Conservation (phyloP, 192 early-diverging fungal species). For the Blastocladiella britannica region DNA sequence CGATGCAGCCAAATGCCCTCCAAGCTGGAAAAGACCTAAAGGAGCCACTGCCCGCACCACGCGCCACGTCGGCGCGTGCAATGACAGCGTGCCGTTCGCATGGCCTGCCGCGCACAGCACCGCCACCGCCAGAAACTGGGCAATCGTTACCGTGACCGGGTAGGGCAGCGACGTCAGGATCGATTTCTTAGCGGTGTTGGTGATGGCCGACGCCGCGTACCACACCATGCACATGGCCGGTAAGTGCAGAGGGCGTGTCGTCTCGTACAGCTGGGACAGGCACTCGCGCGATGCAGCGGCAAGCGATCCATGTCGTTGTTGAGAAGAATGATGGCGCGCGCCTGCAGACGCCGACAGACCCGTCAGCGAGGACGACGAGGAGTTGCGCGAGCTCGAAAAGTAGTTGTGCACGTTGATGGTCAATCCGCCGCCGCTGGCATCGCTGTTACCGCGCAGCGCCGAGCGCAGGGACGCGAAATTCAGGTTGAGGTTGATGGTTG, state of each 20-base stretch:
- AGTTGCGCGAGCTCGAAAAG: background rate
- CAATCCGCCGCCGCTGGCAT: no score
- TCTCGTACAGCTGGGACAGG: slow-evolving; percentile 7
- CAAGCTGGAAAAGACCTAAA: slow-evolving; percentile 56
- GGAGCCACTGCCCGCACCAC: slow-evolving; percentile 45
- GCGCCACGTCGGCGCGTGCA: slow-evolving; percentile 26
- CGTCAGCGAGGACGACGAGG: background rate
- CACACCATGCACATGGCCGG: slow-evolving; percentile 48
- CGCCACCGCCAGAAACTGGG: slow-evolving; percentile 63
- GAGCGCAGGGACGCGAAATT: no score
- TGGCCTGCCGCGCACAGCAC: slow-evolving; percentile 30
- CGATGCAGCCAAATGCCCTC: slow-evolving; percentile 61
- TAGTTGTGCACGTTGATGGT: background rate
- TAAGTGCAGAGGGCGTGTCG: slow-evolving; percentile 33
- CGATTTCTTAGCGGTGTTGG: slow-evolving; percentile 64
- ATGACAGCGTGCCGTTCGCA: slow-evolving; percentile 21
- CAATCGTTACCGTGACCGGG: slow-evolving; percentile 61
- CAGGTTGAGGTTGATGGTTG: no score
- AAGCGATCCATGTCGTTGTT: background rate
- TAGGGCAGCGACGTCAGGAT: slow-evolving; percentile 54
- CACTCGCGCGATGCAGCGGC: background rate
- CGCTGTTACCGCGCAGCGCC: no score
- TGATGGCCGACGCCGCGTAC: slow-evolving; percentile 65
- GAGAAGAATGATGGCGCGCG: background rate
- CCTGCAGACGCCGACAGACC: background rate